phyloP scores from a whole-genome alignment of 106 monocot genomes.

The Acanthochlamys bracteata region DNA sequence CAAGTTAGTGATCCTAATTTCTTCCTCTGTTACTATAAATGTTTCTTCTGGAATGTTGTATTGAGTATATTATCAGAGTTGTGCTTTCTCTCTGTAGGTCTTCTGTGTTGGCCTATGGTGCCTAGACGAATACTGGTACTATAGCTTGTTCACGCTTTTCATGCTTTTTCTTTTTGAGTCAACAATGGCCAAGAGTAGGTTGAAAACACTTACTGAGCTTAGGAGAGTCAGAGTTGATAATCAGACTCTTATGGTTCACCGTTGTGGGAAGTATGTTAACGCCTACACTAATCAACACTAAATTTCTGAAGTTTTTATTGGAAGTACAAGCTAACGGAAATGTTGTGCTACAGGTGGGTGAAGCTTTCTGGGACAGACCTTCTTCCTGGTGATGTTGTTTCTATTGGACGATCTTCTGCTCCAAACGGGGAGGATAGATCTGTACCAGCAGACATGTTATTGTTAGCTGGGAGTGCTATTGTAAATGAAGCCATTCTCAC shows the following conservation, averaged over 20 bases:
- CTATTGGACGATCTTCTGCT: constrained; percentile 69
- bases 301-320: constrained; percentile 9
- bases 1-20: constrained; percentile 36
- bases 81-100: constrained; percentile 39
- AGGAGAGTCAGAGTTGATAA: constrained; percentile 91
- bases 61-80: neutral
- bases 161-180: constrained; percentile 99
- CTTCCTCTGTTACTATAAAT: too few relatives aligned
- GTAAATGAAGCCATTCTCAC: constrained; percentile 99
- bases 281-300: neutral
- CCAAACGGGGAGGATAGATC: constrained; percentile 79
- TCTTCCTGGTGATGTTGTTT: constrained; percentile 96
- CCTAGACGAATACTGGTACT: constrained; percentile 97
- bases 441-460: constrained; percentile 91
- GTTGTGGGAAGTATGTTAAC: constrained; percentile 75
- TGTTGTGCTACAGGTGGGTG: constrained; percentile 59
- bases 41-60: too few relatives aligned
- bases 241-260: constrained; percentile 75
- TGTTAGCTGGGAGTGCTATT: constrained; percentile 90
- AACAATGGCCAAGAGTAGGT: constrained; percentile 95
- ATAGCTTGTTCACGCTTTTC: constrained; percentile 95
- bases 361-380: constrained; percentile 91
- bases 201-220: constrained; percentile 93
- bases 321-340: too few relatives aligned
- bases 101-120: constrained; percentile 99